Evolutionary conservation across 2,329 filamentous ascomycete genomes (phyloP), one percentile per base, ranked within the genome.

Genomic region (Neofusicoccum ribis): DNA sequence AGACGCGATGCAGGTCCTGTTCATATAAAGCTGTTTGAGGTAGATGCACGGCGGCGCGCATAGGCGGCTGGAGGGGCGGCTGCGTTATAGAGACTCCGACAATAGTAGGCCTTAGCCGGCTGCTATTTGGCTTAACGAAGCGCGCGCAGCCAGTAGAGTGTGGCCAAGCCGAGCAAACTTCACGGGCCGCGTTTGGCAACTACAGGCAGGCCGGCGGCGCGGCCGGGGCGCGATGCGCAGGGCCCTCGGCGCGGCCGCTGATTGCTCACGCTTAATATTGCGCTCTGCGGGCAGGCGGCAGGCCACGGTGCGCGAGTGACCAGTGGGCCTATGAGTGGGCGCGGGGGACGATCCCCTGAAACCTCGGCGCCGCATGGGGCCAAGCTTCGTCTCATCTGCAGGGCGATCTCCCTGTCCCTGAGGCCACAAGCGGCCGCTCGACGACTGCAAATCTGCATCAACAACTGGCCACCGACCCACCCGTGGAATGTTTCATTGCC

Each of bases 401-500:
- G 54, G 54, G 39, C 54, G 23, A 20, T 50, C 43, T 41, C 39
- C 27, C 27, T 31, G 27, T 31, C 27, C 27, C 27, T 31, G 27
- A 31, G 27, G 27, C 27, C 27, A 31, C 27, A 31, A 1, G 27
- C 27, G 27, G 27, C 27, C 27, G 27, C 27, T 31, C 27, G 27
- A 31, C 6, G 27, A 31, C 27, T 31, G 27, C 27, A 7, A 31
- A 31, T 31, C 27, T 54, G 36, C 36, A 63, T 31, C 47, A 44
- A 41, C 47, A 51, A 52, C 46, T 41, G 44, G 17, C 36, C 20
- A 50, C 41, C 44, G 46, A 46, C 46, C 59, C 59, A 62, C 43
- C 14, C 37, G 47, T 64, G 62, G 62, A 64, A 64, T 64, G 62
- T 64, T 64, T 64, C 62, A 64, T 56, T 46, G 62, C 36, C 43